Conservation (phyloP, 345 rosid species). For the Citrus sp. region DNA sequence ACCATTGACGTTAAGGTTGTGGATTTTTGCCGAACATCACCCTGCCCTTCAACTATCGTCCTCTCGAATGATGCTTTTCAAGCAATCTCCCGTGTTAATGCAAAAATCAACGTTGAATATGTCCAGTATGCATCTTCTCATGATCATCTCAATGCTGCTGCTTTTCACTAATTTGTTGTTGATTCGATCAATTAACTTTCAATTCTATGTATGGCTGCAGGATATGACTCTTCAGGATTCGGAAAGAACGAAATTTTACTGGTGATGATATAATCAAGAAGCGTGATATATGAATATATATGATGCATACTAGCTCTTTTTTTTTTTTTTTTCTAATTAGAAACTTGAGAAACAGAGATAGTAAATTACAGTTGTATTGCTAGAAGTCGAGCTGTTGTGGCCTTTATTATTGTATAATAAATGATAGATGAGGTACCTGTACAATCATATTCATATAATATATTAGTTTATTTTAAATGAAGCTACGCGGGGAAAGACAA, state of each 20-base stretch:
- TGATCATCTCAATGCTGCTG: not conserved
- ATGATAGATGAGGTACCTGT: not conserved
- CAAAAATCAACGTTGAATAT: constrained; percentile 33
- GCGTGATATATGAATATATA: not conserved
- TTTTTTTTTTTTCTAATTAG: too few relatives aligned
- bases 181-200: not conserved
- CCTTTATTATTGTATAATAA: not conserved
- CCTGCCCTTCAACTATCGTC: constrained; percentile 33
- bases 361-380: not conserved
- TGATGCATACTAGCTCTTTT: too few relatives aligned
- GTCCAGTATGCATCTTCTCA: constrained; percentile 20
- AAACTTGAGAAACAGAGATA: too few relatives aligned
- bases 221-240: not conserved
- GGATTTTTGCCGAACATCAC: constrained; percentile 28
- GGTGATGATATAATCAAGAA: not conserved
- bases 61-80: constrained; percentile 27
- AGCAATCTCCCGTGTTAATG: constrained; percentile 10
- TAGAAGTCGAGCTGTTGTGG: not conserved
- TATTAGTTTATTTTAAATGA: too few relatives aligned
- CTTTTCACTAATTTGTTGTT: not conserved
- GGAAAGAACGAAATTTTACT: not conserved
- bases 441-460: not conserved
- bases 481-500: not conserved
- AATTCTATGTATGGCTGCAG: not conserved
- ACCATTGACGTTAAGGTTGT: constrained; percentile 25